Conservation (phyloP, 768 basidiomycete species). For the Lactarius trivialis region DNA sequence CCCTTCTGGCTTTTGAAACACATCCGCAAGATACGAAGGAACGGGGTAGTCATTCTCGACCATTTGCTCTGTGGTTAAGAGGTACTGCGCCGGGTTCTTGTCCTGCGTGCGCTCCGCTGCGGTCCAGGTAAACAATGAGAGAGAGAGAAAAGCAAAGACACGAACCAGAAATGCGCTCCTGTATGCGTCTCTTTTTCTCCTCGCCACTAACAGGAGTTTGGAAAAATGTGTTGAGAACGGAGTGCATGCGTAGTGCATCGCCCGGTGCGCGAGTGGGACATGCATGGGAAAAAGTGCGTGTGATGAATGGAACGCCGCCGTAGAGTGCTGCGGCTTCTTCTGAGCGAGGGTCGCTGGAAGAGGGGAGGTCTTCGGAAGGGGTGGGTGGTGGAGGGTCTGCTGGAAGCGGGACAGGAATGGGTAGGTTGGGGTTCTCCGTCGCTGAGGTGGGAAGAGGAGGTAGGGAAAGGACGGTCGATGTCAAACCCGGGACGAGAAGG, state of each 20-base stretch:
- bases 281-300: conserved; percentile 82
- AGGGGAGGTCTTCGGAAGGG: conserved; percentile 23
- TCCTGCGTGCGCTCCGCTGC: conserved; percentile 62
- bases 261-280: conserved; percentile 92
- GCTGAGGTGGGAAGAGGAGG: conserved; percentile 67
- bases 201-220: conserved; percentile 70
- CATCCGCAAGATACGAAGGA: conserved; percentile 76
- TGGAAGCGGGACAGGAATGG: conserved; percentile 41
- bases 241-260: conserved; percentile 78
- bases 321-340: conserved; percentile 22
- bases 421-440: conserved; percentile 49
- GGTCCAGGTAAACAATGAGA: neutral
- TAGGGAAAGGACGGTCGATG: conserved; percentile 63
- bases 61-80: conserved; percentile 81
- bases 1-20: conserved; percentile 54
- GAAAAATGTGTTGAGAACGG: conserved; percentile 77
- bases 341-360: conserved; percentile 3
- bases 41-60: conserved; percentile 90
- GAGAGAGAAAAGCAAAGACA: neutral
- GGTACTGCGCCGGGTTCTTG: conserved; percentile 60
- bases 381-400: conserved; percentile 28
- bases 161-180: conserved; percentile 38
- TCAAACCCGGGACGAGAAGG: conserved; percentile 82
- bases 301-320: conserved; percentile 54
- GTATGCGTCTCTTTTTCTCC: conserved; percentile 65